These are phyloP conservation scores for Leptographium galeiforme DNA, from an alignment of 2,329 filamentous ascomycete genomes.

Conservation along the genomic window DNA sequence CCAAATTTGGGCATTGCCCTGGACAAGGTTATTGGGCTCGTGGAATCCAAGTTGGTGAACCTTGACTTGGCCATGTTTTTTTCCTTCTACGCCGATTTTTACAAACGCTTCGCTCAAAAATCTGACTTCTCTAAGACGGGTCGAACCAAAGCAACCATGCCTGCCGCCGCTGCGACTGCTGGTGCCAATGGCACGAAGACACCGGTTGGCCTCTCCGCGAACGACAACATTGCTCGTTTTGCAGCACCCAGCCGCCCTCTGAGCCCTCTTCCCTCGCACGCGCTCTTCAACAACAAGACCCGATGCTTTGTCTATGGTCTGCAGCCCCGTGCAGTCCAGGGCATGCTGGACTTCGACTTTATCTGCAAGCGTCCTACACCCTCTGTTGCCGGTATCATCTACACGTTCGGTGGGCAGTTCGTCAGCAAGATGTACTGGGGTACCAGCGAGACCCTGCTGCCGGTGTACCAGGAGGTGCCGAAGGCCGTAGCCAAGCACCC, in stretches of 20 bases:
- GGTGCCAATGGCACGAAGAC: slow-evolving; percentile 29
- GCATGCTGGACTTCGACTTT: slow-evolving; percentile 99
- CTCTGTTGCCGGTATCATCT: slow-evolving; percentile 98
- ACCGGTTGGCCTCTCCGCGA: slow-evolving; percentile 54
- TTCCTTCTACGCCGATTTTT: background rate
- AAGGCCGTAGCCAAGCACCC: slow-evolving; percentile 95
- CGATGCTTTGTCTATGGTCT: slow-evolving; percentile 99
- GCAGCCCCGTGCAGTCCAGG: slow-evolving; percentile 84
- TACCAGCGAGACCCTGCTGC: slow-evolving; percentile 95
- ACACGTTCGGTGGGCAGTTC: slow-evolving; percentile 99
- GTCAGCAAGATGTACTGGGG: slow-evolving; percentile 99
- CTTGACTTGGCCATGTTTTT: background rate
- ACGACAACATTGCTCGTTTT: slow-evolving; percentile 98
- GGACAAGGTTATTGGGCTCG: no score
- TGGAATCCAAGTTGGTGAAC: no score
- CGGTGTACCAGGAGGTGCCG: slow-evolving; percentile 87
- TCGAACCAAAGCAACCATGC: slow-evolving; percentile 27
- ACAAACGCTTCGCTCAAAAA: slow-evolving; percentile 2
- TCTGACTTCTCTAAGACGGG: background rate
- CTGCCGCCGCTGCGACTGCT: slow-evolving; percentile 34
- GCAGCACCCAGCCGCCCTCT: slow-evolving; percentile 80
- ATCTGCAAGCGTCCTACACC: slow-evolving; percentile 98
- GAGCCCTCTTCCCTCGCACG: slow-evolving; percentile 77
- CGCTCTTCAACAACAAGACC: slow-evolving; percentile 98
- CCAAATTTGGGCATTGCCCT: background rate